Percentiles rank a stretch among this genome's conserved stretches.
Conservation (phyloP, 768 basidiomycete genomes). For the Russula griseocarnosa region DNA sequence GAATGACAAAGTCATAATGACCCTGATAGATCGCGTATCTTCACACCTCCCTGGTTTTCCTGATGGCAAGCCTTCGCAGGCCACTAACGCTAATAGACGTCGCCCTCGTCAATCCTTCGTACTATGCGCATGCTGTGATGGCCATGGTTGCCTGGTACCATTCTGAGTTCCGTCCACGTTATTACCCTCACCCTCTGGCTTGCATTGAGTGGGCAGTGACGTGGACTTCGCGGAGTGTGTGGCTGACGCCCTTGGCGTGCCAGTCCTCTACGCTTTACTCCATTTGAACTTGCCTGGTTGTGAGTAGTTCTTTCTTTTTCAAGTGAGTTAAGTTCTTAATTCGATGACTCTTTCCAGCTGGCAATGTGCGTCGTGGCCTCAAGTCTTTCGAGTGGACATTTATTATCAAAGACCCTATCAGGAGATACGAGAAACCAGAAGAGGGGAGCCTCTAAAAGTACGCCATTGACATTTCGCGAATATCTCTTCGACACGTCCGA, state of each 20-base stretch:
- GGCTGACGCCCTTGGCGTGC: not conserved
- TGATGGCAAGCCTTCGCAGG: slow-evolving; percentile 15
- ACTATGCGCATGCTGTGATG: slow-evolving; percentile 24
- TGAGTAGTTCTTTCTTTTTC: slow-evolving; percentile 7
- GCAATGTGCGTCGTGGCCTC: slow-evolving; percentile 12
- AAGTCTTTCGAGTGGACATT: slow-evolving; percentile 25
- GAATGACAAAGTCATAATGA: not conserved
- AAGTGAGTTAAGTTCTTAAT: not conserved
- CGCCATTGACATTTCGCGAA: slow-evolving; percentile 5
- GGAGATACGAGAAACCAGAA: slow-evolving; percentile 11
- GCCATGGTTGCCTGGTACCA: slow-evolving; percentile 21
- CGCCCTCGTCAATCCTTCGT: slow-evolving; percentile 16
- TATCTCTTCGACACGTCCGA: slow-evolving; percentile 24
- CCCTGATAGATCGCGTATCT: slow-evolving; percentile 1
- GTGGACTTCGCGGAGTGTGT: slow-evolving; percentile 16
- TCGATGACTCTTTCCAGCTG: slow-evolving; percentile 3
- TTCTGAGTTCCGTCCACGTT: slow-evolving; percentile 10
- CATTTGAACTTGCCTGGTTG: slow-evolving; percentile 18
- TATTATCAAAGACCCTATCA: slow-evolving; percentile 6
- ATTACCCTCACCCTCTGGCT: slow-evolving; percentile 23
- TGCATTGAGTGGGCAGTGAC: slow-evolving; percentile 12
- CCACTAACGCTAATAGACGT: not conserved
- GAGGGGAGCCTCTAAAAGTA: not conserved
- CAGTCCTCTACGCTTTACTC: slow-evolving; percentile 11
- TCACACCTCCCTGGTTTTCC: slow-evolving; percentile 6